Evolutionary conservation across 352 stramenopile species (phyloP), one percentile per base, ranked within the genome.

Genomic region (Globisporangium yorkense): DNA sequence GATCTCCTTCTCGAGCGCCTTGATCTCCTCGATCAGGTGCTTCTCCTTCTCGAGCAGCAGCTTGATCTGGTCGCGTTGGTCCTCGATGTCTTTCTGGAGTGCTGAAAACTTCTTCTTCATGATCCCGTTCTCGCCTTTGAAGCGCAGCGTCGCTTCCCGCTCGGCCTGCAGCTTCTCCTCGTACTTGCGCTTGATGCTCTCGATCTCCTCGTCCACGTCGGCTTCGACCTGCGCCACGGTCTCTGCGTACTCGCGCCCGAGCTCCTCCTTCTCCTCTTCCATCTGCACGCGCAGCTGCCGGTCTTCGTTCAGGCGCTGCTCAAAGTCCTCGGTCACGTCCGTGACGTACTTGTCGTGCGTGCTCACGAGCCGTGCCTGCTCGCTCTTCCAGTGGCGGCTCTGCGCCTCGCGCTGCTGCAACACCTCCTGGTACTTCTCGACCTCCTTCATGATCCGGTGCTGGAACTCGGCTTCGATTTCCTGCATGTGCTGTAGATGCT

Each of bases 31-130:
- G 27, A 92, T 71, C 16, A 98, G 71, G 59, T 98, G 84, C 58
- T 97, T 95, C 54, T 97, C 97, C 50, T 96, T 88, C 57, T 96
- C 80, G 0, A 97, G 70, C 1, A 72, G 79, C n/a, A 88, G 87
- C 43, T 97, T 87, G 37, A 98, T 97, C 63, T 98, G 89, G 56
- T 98, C 94, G 51, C 91, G 90, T 59, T 98, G 94, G 43, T 98
- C 88, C 56, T 98, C 94, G 53, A 98, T 97, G 29, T 98, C 90
- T 44, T 97, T 96, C 50, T 94, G 82, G 21, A 98, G 59, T 7
- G 95, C 84, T 4, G 80, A 94, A 47, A 97, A 98, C 63, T 98
- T 98, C 65, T 98, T 98, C 66, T 96, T 97, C 90, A 98, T 97
- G 65, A 98, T 97, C 6, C 91, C 93, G 57, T 98, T 98, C 64